A percentile compares a stretch with the other conserved stretches of the same genome.
phyloP scores from a whole-genome alignment of 2,329 filamentous ascomycete genomes.

The Talaromyces sp. region DNA sequence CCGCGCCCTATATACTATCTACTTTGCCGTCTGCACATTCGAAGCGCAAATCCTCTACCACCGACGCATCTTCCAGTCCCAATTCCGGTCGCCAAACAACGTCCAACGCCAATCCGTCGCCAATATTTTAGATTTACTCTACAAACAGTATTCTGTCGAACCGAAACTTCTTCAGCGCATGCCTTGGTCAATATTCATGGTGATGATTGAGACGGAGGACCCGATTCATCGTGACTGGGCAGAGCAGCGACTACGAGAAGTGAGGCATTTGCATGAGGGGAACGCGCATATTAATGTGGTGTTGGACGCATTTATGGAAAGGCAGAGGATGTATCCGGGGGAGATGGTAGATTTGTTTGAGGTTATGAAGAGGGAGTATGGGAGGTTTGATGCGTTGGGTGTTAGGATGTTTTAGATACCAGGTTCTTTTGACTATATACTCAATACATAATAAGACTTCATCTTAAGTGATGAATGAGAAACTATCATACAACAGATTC shows the following conservation, averaged over 20 bases:
- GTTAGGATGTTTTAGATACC: neutral
- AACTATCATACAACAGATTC: too few species aligned
- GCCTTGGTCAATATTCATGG: slow-evolving; percentile 36
- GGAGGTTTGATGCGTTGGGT: neutral
- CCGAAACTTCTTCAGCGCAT: slow-evolving; percentile 31
- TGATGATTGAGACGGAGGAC: slow-evolving; percentile 32
- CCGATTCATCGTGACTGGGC: slow-evolving; percentile 30
- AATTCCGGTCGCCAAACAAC: slow-evolving; percentile 17
- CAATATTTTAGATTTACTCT: slow-evolving; percentile 32
- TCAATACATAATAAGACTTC: neutral
- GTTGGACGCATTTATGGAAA: neutral
- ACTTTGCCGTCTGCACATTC: slow-evolving; percentile 33
- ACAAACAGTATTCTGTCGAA: slow-evolving; percentile 32
- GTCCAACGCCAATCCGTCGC: slow-evolving; percentile 29
- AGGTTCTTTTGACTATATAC: neutral
- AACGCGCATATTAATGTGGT: neutral
- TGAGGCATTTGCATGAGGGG: slow-evolving; percentile 30
- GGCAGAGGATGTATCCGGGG: neutral
- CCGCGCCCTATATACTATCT: slow-evolving; percentile 34
- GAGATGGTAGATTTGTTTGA: neutral
- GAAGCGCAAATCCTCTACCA: slow-evolving; percentile 34
- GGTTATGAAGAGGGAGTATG: neutral
- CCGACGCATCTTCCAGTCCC: slow-evolving; percentile 29
- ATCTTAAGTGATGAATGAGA: too few species aligned
- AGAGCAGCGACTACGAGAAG: slow-evolving; percentile 28